Base-by-base conservation (phyloP, 1,284 basidiomycete species). In the Marasmius sp. region DNA sequence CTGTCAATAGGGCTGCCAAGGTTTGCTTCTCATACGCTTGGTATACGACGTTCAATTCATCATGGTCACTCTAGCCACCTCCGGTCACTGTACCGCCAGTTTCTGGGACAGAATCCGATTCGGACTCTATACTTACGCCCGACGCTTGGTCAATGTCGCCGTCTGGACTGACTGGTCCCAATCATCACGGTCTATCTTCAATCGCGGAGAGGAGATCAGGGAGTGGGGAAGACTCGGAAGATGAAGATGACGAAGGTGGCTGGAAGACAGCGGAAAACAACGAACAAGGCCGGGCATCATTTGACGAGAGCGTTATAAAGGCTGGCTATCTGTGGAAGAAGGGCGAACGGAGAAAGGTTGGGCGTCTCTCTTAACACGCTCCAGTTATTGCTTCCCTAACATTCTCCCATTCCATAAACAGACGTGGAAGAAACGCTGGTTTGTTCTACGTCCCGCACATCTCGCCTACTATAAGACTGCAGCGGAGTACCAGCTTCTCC, bases 401-500 rank as follows among this genome's bases (percentile, higher is more conserved):
- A 27, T 20, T 61, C 61, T 34, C 27, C n/a, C 43, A 58, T 58
- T 38, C 22, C 58, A 53, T n/a, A 36, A 51, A 55, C 71, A 97
- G 94, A 94, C 91, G 1, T 99, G 97, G 97, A 98, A 98, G 83
- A 96, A 96, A 79, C 86, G 97, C 41, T 99, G 97, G 97, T 99
- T 98, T 69, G 97, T 99, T 0, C 79, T 99, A 62, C 86, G 97
- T 14, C 87, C 93, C 0, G 92, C 92, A 16, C 94, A 96, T 74
- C 79, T 99, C 55, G 95, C 95, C 12, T 98, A 97, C 78, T 99
- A 99, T 87, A 98, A 98, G 81, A 95, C 89, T 61, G 91, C 93
- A 56, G 87, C 89, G 66, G 95, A 98, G 75, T 98, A 98, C 79
- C 86, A 95, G 74, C 85, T 98, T 6, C 89, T 96, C 36, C 89